Conservation (phyloP, 768 basidiomycete genomes). For the Wakefieldia striispora region DNA sequence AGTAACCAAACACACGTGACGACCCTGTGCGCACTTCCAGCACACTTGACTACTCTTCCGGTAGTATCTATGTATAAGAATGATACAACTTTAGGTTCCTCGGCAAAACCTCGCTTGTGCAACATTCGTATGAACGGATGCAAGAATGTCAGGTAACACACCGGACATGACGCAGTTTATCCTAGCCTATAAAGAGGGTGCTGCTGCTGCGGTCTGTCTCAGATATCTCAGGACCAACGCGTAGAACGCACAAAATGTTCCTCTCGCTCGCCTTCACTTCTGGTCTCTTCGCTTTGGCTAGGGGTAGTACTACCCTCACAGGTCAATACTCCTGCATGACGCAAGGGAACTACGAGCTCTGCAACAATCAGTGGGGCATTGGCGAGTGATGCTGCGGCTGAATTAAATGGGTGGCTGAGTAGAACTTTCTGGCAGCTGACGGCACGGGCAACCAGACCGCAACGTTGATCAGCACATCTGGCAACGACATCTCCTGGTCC, state of each 20-base stretch:
- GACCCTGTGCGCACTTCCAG: neutral
- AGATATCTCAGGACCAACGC: neutral
- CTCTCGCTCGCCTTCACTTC: slow-evolving; percentile 12
- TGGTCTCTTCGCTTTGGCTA: slow-evolving; percentile 8
- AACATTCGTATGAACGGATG: neutral
- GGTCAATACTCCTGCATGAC: slow-evolving; percentile 45
- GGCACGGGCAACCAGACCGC: slow-evolving; percentile 51
- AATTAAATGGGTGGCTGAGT: neutral
- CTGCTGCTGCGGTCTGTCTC: neutral
- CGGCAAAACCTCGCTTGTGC: neutral
- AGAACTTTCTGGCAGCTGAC: slow-evolving; percentile 24
- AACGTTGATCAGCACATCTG: slow-evolving; percentile 40
- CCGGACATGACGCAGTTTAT: neutral
- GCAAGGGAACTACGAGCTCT: slow-evolving; percentile 48
- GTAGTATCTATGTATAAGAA: slow-evolving; percentile 4
- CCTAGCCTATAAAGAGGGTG: slow-evolving; percentile 6
- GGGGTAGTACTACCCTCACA: slow-evolving; percentile 26
- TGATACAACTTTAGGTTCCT: neutral
- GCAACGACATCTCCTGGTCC: slow-evolving; percentile 47
- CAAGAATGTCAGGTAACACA: neutral
- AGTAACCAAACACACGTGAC: slow-evolving; percentile 5
- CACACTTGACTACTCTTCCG: neutral
- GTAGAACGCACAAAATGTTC: slow-evolving; percentile 8
- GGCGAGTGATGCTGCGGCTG: slow-evolving; percentile 26
- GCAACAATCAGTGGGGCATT: slow-evolving; percentile 57